Evolutionary conservation across 192 early-diverging fungal genomes (phyloP).

Genomic region (Podila minutissima): DNA sequence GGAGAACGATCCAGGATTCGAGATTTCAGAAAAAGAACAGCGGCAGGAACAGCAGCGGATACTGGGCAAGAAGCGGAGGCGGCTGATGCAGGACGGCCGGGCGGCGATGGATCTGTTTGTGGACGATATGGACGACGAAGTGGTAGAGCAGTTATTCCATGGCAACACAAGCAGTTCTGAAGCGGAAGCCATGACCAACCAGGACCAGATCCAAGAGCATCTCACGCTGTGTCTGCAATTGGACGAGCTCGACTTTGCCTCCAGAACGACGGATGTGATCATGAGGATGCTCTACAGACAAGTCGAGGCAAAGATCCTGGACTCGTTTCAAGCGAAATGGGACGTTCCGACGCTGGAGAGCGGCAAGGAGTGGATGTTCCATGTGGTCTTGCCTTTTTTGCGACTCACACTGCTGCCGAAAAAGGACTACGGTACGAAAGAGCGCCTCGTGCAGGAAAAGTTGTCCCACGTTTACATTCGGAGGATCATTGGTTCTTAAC

Average conservation of each 20-base stretch:
- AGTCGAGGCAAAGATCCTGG: constrained; percentile 29
- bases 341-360: constrained; percentile 13
- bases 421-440: constrained; percentile 12
- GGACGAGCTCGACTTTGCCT: constrained; percentile 34
- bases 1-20: not conserved
- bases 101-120: constrained; percentile 42
- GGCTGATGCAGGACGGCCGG: constrained; percentile 35
- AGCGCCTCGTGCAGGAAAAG: not conserved
- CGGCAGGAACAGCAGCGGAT: constrained; percentile 10
- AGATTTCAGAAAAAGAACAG: not conserved
- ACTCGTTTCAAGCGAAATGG: constrained; percentile 21
- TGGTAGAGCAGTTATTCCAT: constrained; percentile 34
- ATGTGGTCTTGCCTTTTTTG: constrained; percentile 28
- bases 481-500: not conserved
- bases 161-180: not conserved
- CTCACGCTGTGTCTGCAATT: constrained; percentile 22
- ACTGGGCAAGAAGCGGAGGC: constrained; percentile 33
- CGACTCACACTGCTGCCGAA: constrained; percentile 21
- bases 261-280: constrained; percentile 32
- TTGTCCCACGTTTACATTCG: not conserved
- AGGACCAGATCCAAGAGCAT: constrained; percentile 12
- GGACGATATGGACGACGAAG: constrained; percentile 33
- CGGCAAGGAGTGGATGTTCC: constrained; percentile 39
- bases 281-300: constrained; percentile 30
- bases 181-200: not conserved